These are phyloP conservation scores for Chlorella variabilis DNA, from an alignment of 163 green algal genomes.

Conservation along the genomic window DNA sequence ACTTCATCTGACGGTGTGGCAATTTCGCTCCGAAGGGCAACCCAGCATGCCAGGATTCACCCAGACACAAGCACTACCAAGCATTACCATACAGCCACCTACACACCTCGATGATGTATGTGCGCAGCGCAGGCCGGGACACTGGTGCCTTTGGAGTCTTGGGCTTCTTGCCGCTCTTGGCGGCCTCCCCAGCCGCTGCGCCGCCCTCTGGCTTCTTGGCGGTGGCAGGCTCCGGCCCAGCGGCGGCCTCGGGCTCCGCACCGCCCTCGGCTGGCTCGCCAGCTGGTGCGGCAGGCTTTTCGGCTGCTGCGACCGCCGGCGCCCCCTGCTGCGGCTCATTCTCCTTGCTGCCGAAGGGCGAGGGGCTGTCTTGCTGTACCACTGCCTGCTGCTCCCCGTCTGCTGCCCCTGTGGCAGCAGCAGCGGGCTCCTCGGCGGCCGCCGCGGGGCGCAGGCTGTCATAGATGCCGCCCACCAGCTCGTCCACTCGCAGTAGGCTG, in stretches of 20 bases:
- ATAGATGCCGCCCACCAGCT: constrained; percentile 52
- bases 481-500: constrained; percentile 47
- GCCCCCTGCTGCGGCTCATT: constrained; percentile 21
- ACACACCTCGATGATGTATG: constrained; percentile 32
- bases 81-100: too few species aligned
- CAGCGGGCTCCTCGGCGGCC: constrained; percentile 1
- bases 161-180: constrained; percentile 3
- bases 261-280: not conserved
- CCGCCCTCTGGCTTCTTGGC: constrained; percentile 15
- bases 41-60: too few species aligned
- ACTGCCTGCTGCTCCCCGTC: constrained; percentile 7
- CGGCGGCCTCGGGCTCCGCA: not conserved
- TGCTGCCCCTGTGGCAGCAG: constrained; percentile 1
- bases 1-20: too few species aligned
- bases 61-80: too few species aligned
- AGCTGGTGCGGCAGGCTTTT: constrained; percentile 18
- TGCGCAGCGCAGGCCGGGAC: constrained; percentile 15
- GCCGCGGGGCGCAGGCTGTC: constrained; percentile 25
- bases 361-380: constrained; percentile 16
- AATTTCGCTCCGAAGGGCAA: too few species aligned
- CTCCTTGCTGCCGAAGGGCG: constrained; percentile 28
- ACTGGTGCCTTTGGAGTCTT: constrained; percentile 19
- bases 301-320: not conserved
- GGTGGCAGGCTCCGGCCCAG: not conserved
- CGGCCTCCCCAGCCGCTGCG: not conserved